phyloP scores from a whole-genome alignment of 768 basidiomycete genomes.

The Macrolepiota albuminosa region DNA sequence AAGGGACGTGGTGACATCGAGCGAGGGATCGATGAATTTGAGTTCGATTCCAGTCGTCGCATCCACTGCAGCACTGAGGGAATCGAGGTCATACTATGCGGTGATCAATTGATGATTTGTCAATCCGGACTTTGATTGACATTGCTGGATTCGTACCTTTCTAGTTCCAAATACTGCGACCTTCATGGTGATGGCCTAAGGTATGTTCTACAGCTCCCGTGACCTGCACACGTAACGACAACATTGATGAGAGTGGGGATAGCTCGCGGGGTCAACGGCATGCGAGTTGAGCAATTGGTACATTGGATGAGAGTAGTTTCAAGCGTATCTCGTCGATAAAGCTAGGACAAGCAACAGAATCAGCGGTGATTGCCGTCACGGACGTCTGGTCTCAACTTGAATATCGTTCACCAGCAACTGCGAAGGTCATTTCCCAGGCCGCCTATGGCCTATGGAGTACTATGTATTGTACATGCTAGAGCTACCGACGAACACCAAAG shows the following conservation, averaged over 20 bases:
- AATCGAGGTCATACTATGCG: conserved; percentile 32
- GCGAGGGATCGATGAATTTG: conserved; percentile 33
- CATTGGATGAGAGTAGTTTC: not conserved
- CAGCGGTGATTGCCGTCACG: not conserved
- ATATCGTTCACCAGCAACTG: no score
- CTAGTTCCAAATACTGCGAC: conserved; percentile 37
- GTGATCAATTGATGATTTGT: not conserved
- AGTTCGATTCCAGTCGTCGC: conserved; percentile 25
- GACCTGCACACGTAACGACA: not conserved
- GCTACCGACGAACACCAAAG: not conserved
- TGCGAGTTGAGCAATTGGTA: not conserved
- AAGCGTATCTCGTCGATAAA: not conserved
- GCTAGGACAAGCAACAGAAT: not conserved
- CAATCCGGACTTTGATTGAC: not conserved
- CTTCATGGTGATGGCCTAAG: conserved; percentile 27
- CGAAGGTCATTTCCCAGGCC: no score
- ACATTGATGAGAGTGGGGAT: not conserved
- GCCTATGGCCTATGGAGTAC: not conserved
- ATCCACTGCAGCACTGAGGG: conserved; percentile 23
- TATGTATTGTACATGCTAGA: not conserved
- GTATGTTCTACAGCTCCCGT: not conserved
- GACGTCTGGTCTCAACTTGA: not conserved
- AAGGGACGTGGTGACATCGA: conserved; percentile 29
- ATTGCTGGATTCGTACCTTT: conserved; percentile 20
- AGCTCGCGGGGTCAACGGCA: not conserved